Conservation (phyloP, 2,329 filamentous ascomycete genomes). For the Onygena corvina region DNA sequence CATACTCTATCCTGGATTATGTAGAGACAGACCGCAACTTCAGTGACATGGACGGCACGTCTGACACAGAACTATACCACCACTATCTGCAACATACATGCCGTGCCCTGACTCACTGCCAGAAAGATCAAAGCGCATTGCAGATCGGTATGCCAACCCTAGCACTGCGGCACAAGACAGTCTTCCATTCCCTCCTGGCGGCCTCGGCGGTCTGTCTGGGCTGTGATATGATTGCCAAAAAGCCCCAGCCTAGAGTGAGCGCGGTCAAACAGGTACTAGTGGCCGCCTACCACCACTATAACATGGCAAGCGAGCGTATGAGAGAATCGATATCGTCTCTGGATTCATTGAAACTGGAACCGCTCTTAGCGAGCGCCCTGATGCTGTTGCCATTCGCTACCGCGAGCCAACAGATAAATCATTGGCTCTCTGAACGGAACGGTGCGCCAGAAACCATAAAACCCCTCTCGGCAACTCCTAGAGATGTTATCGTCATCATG, state of each 20-base stretch:
- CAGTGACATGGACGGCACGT: neutral
- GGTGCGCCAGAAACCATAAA: neutral
- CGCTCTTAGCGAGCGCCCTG: constrained; percentile 15
- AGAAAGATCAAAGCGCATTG: constrained; percentile 4
- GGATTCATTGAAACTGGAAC: constrained; percentile 11
- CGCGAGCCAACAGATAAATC: constrained; percentile 14
- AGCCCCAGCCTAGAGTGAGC: constrained; percentile 4
- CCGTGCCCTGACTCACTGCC: constrained; percentile 3
- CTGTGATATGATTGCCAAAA: constrained; percentile 14
- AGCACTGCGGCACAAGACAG: constrained; percentile 4
- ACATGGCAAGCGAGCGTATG: constrained; percentile 16
- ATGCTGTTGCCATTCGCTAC: constrained; percentile 14
- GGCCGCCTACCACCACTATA: constrained; percentile 15
- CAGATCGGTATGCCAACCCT: constrained; percentile 9
- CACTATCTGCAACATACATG: constrained; percentile 9
- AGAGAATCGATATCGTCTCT: constrained; percentile 12
- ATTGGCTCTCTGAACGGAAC: constrained; percentile 11
- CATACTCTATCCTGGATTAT: neutral
- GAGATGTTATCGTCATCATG: constrained; percentile 8
- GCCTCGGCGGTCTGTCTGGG: constrained; percentile 14
- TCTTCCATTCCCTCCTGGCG: constrained; percentile 11
- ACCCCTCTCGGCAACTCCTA: constrained; percentile 6
- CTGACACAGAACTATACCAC: constrained; percentile 7
- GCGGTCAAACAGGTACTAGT: constrained; percentile 9
- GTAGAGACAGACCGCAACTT: neutral